These are phyloP conservation scores for Remersonia thermophila DNA, from an alignment of 2,329 filamentous ascomycete genomes.

Conservation along the genomic window DNA sequence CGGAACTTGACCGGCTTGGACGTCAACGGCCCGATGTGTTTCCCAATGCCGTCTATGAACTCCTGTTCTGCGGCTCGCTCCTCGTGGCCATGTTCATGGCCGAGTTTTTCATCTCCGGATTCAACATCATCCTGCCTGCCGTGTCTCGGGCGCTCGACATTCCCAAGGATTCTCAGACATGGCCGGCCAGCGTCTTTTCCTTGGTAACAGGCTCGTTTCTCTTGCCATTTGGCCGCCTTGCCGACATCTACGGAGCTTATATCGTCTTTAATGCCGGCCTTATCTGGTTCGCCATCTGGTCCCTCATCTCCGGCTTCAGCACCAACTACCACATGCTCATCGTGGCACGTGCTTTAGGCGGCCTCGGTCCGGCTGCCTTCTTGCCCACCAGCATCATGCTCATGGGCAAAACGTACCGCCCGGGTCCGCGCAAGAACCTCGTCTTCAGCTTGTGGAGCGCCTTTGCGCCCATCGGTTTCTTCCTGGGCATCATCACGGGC, in stretches of 20 bases:
- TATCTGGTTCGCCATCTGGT: slow-evolving; percentile 56
- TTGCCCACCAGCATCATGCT: slow-evolving; percentile 58
- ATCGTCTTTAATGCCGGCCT: slow-evolving; percentile 47
- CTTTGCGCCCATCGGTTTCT: slow-evolving; percentile 46
- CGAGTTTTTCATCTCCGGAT: slow-evolving; percentile 69
- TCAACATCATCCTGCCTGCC: slow-evolving; percentile 58
- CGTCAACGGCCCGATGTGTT: slow-evolving; percentile 49
- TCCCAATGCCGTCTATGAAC: slow-evolving; percentile 38
- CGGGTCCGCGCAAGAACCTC: slow-evolving; percentile 59
- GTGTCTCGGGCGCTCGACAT: slow-evolving; percentile 52
- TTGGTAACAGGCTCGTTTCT: slow-evolving; percentile 43
- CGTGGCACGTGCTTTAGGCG: slow-evolving; percentile 61
- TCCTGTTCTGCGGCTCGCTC: slow-evolving; percentile 50
- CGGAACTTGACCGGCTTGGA: slow-evolving; percentile 46
- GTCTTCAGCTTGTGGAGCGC: slow-evolving; percentile 49
- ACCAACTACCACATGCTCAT: slow-evolving; percentile 57
- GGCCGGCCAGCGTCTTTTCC: slow-evolving; percentile 51
- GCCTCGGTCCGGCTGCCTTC: slow-evolving; percentile 60
- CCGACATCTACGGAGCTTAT: slow-evolving; percentile 52
- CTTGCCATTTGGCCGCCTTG: slow-evolving; percentile 49
- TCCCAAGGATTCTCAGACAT: slow-evolving; percentile 45
- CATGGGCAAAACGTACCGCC: slow-evolving; percentile 54
- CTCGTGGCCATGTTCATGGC: slow-evolving; percentile 51
- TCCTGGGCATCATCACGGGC: slow-evolving; percentile 53
- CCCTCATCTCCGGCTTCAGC: slow-evolving; percentile 57